Evolutionary conservation across 352 stramenopile genomes (phyloP), one percentile per base, ranked within the genome.

Genomic region (Phytophthora hybrid): DNA sequence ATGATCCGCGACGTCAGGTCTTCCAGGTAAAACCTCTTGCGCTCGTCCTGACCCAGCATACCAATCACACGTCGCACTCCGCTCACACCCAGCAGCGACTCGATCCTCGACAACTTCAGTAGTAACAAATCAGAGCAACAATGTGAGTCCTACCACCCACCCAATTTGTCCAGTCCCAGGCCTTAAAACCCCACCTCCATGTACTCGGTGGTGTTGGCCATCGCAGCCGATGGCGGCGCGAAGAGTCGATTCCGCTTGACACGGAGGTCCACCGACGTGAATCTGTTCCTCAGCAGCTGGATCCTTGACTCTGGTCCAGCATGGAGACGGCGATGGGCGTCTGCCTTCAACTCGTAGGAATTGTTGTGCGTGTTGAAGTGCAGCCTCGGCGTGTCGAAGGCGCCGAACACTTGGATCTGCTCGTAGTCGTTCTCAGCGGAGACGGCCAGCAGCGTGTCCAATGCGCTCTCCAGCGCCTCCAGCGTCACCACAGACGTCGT

Each of bases 211-310:
- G 79, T 76, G 44, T 83, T 88, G 1, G 85, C 81, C 19, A 93
- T 64, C 0, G 84, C 77, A 49, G 86, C 81, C 3, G 87, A 79
- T 2, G 87, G 89, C 8, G 82, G 77, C 18, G 89, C 77, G 73
- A 97, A 95, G 67, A 94, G 85, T 59, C 92, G 92, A 79, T 96
- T 94, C 6, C 90, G 75, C 67, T 92, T 92, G 21, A 96, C 87
- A 9, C 90, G 88, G 13, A 86, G 80, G 58, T 95, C 88, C 54
- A 94, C 77, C 1, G 77, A 83, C 53, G 85, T 63, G 62, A 96
- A 96, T 4, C 89, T 59, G 23, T 93, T 78, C 16, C 88, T 87
- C 14, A 95, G 73, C 41, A 97, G 63, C 26, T 91, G 78, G 39
- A 94, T 74, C 16, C 88, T 80, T 32, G 85, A 80, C 37, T 91